Evolutionary conservation across 2,329 filamentous ascomycete genomes (phyloP), one percentile per base, ranked within the genome.

Genomic region (Pseudogymnoascus sp.): DNA sequence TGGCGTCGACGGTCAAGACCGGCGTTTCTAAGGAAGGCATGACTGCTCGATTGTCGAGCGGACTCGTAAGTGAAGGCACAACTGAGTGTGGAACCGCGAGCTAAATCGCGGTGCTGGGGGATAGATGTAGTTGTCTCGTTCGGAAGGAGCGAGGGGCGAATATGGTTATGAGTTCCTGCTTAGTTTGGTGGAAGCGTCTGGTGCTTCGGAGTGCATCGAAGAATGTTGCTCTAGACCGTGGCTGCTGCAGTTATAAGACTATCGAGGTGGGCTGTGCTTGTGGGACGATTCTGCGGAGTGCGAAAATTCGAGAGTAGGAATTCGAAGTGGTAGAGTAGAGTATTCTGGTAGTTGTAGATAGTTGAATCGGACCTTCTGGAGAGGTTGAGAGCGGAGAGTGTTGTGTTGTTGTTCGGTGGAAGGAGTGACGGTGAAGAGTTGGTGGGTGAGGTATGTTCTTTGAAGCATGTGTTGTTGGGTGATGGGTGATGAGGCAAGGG

Each of bases 11-110:
- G 66, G 91, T 92, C 73, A 97, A 82, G 74, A 97, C 90, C 72
- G 93, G 90, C 65, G 89, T 88, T 76, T 90, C 87, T 76, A 96
- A 82, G 73, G 90, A 87, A 79, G 91, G 91, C 93, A 97, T 97
- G 61, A 40, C 62, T 67, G 73, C 71, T 71, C 70, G 71, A 70
- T 62, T 61, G 65, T 59, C 25, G 25, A 59, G 52, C 52, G 41
- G 40, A 43, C 40, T 43, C 40, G 12, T 43, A 18, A 9, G 16
- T 43, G 40, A 43, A 43, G 40, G 40, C 40, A 43, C 40, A 43
- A 43, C 18, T 43, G 16, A 11, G 18, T 21, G 40, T 43, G 40
- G 40, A 43, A 12, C 40, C 40, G 40, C 40, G 40, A 43, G 40
- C 40, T 43, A 43, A 43, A 43, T 43, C 40, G 40, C 40, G 40